Conservation (phyloP, 2,329 filamentous ascomycete genomes). For the Colletotrichum horii region DNA sequence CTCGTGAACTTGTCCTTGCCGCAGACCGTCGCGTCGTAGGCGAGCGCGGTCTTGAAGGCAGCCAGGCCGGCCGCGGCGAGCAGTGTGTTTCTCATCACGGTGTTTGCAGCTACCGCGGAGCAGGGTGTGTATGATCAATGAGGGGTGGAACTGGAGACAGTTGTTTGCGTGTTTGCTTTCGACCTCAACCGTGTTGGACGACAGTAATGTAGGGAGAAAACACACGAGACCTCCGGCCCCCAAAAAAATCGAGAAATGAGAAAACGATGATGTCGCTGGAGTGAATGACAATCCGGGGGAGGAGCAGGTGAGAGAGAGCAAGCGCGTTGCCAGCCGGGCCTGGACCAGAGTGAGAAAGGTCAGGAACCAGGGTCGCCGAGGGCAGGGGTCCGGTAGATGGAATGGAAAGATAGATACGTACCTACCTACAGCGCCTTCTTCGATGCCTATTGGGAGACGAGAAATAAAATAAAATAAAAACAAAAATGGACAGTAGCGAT, state of each 20-base stretch:
- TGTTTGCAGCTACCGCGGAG: neutral
- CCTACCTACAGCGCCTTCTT: neutral
- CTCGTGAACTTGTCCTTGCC: conserved; percentile 30
- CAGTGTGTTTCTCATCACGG: conserved; percentile 16
- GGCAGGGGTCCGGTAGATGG: neutral
- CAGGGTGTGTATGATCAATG: neutral
- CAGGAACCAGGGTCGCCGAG: neutral
- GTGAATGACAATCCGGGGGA: neutral
- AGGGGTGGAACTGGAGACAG: neutral
- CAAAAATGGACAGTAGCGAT: neutral
- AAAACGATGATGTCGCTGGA: neutral
- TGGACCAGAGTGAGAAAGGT: neutral
- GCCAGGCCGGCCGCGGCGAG: conserved; percentile 14
- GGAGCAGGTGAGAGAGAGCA: neutral
- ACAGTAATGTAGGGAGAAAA: neutral
- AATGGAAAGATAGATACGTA: neutral
- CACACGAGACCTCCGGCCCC: neutral
- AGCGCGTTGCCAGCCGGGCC: neutral
- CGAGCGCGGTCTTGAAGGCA: conserved; percentile 6
- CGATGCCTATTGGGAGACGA: neutral
- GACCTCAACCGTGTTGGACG: neutral
- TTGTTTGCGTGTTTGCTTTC: neutral
- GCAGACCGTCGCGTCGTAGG: conserved; percentile 33
- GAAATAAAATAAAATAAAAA: neutral
- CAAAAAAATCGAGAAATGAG: neutral